Base-by-base conservation (phyloP, 2,329 filamentous ascomycete genomes). In the Pyrenochaeta sp. region DNA sequence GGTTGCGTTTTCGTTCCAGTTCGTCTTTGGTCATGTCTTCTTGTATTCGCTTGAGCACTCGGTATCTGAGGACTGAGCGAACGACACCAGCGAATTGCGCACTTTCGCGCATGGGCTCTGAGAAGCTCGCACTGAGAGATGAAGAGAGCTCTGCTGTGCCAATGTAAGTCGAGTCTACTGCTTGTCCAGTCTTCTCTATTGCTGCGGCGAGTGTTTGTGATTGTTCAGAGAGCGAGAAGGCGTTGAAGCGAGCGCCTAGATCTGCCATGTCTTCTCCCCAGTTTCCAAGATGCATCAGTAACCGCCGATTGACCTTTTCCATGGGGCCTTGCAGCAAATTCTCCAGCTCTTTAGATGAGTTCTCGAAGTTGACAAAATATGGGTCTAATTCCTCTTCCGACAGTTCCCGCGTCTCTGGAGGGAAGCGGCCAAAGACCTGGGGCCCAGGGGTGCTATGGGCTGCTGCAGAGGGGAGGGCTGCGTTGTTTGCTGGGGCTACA, bases 21-120 rank as follows among this genome's bases (percentile, higher is more conserved):
- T 99, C 92, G 46, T 99, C 94, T 30, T 87, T 87, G 1, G 94
- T 97, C 86, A 97, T 93, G 67, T 99, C 94, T 70, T 97, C 91
- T 67, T 99, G 94, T 39, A 99, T 90, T 32, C 94, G 83, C 76
- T 99, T 99, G 51, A 96, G 76, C 3, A 97, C 87, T 11, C 94
- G 81, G 68, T 96, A 99, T 54, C 89, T 84, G 41, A 99, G 77
- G 22, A 99, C 93, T 55, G 80, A 89, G 28, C 92, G 85, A 3
- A 99, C 94, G 1, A 99, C 90, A 8, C 94, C 90, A 0, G 94
- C 94, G 69, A 99, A 99, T 65, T 99, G 94, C 9, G 94, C 92
- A 62, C 91, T 96, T 74, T 99, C 94, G 41, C 95, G 84, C 90
- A 99, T 96, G 0, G 94, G 94, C 66, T 99, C 95, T 0, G 95